These are phyloP conservation scores for Cucumis cinereus DNA, from an alignment of 306 rosid species.

Conservation along the genomic window DNA sequence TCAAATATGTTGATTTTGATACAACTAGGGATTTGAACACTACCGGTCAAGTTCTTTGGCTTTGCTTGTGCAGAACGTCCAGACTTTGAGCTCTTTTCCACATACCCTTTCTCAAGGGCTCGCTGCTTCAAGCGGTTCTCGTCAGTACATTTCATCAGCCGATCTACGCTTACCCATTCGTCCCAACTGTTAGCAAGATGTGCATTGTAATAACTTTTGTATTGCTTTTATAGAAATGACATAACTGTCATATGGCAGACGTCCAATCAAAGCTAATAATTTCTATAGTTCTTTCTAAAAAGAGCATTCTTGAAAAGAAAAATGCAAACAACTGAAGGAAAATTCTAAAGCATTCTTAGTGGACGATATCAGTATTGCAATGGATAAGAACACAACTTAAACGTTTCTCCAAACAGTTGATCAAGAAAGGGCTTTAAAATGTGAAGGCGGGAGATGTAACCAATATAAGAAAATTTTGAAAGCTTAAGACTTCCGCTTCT, in stretches of 20 bases:
- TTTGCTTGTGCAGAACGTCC: constrained; percentile 61
- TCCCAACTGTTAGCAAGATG: constrained; percentile 97
- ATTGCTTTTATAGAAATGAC: constrained; percentile 37
- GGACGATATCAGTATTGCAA: background rate
- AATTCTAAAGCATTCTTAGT: background rate
- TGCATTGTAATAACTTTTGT: constrained; percentile 48
- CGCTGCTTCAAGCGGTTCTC: constrained; percentile 60
- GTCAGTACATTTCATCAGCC: constrained; percentile 60
- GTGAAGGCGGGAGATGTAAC: background rate
- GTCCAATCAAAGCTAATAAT: background rate
- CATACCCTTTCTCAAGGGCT: constrained; percentile 55
- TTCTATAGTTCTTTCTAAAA: background rate
- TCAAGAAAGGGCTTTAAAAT: background rate
- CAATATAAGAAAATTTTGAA: background rate
- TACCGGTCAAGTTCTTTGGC: constrained; percentile 59
- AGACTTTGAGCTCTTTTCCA: constrained; percentile 51
- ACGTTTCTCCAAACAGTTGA: background rate
- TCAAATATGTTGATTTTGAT: background rate
- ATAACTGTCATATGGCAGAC: constrained; percentile 24
- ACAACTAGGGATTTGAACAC: background rate
- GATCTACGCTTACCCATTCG: constrained; percentile 81
- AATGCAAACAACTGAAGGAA: background rate
- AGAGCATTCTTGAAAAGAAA: background rate
- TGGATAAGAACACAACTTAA: background rate
- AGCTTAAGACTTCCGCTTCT: background rate